These are phyloP conservation scores for Datura wrightii DNA, from an alignment of 257 asterid species.

Conservation along the genomic window DNA sequence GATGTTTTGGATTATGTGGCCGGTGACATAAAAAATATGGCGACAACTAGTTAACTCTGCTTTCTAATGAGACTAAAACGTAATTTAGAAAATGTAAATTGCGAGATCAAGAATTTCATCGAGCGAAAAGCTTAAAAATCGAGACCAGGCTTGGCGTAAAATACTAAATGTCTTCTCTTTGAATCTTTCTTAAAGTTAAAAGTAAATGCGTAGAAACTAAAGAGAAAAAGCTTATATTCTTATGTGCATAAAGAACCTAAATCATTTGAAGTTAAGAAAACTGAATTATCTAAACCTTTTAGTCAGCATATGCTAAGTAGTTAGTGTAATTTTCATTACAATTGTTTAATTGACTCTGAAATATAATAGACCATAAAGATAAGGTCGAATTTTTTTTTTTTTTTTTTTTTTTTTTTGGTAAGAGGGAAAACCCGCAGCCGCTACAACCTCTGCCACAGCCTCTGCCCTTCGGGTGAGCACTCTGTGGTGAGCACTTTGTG, in stretches of 20 bases:
- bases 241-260: neutral
- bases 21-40: too few relatives aligned
- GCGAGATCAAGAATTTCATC: neutral
- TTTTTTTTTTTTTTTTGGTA: too few relatives aligned
- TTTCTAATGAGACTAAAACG: neutral
- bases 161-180: neutral
- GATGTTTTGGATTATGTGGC: too few relatives aligned
- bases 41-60: neutral
- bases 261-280: neutral
- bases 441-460: too few relatives aligned
- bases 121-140: neutral
- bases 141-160: neutral
- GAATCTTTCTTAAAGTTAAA: neutral
- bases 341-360: neutral
- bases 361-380: neutral
- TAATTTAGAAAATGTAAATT: neutral
- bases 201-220: too few relatives aligned
- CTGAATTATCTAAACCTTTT: neutral
- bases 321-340: neutral
- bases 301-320: neutral
- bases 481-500: too few relatives aligned
- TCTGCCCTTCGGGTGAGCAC: too few relatives aligned
- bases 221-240: too few relatives aligned
- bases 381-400: neutral
- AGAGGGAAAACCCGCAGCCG: too few relatives aligned